Conservation (phyloP, 129 eudicot genomes). For the Flaveria sonorensis region DNA sequence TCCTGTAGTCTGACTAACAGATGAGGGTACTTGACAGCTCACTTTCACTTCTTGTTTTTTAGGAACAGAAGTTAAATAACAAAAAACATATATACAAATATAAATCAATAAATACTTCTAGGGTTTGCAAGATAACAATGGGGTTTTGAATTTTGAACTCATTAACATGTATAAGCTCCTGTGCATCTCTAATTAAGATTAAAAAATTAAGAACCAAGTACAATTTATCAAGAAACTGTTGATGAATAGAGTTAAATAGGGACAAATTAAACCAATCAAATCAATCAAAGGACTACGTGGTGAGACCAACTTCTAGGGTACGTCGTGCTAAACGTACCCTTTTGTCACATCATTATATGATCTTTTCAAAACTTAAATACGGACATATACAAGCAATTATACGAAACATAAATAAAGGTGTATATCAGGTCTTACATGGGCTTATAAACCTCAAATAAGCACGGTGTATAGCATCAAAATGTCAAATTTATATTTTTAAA, state of each 20-base stretch:
- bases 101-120: not conserved
- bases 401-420: no score
- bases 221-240: slow-evolving; percentile 26
- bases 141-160: not conserved
- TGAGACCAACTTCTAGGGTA: slow-evolving; percentile 32
- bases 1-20: slow-evolving; percentile 17
- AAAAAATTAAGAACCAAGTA: slow-evolving; percentile 17
- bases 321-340: not conserved
- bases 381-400: no score
- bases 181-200: not conserved
- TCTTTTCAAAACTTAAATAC: no score
- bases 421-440: no score
- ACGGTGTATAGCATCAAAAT: no score
- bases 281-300: slow-evolving; percentile 26
- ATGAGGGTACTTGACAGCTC: slow-evolving; percentile 20
- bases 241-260: slow-evolving; percentile 31
- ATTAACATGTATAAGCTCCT: not conserved
- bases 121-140: not conserved
- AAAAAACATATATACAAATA: not conserved
- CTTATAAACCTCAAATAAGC: no score
- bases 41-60: not conserved
- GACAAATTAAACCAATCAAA: slow-evolving; percentile 40
- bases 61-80: not conserved
- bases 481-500: no score
- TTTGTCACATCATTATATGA: no score